Base-by-base conservation (phyloP, 192 early-diverging fungal genomes). In the Gorgonomyces haynaldii region DNA sequence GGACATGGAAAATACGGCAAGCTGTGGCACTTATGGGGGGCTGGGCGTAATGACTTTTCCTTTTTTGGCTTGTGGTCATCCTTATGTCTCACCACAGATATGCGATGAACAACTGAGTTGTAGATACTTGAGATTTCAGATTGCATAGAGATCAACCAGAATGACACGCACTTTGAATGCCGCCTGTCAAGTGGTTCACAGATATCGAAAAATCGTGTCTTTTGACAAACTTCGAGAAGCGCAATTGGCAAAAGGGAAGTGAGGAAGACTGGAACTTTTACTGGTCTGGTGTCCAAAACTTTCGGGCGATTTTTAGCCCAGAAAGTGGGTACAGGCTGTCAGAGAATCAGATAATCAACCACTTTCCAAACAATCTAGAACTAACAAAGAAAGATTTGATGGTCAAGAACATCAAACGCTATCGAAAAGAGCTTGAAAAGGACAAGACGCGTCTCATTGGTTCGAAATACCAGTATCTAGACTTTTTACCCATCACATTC, bases 261-360 rank as follows among this genome's bases (percentile, higher is more conserved):
- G 74, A 74, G 52, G 71, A 76, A 34, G 74, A 76, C 37, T 76
- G 74, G 74, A 75, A 76, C 57, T 76, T 76, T 53, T 76, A 75
- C 40, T 76, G 74, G 50, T 41, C 25, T 41, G 60, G 58, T 24
- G 66, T 64, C 5, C 54, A 59, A 43, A 76, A 62, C 50, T 76
- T 76, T 49, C 60, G 69, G 21, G 43, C 40, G 36, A 72, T 76
- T 26, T 70, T 72, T 50, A 70, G 64, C 29, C 69, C 70, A 13
- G 73, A 76, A 25, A 62, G 61, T 28, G 71, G 74, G 17, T 74
- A 74, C 42, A 40, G 74, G 26, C 53, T 76, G 15, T 48, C 57
- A 1, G 74, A 76, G 26, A 62, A 59, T 19, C 74, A 76, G 69
- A 70, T 76, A 30, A 74, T 76, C 45, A 76, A 76, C 44, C 74